phyloP scores from a whole-genome alignment of 2,329 filamentous ascomycete genomes.

The Zasmidium angulare region DNA sequence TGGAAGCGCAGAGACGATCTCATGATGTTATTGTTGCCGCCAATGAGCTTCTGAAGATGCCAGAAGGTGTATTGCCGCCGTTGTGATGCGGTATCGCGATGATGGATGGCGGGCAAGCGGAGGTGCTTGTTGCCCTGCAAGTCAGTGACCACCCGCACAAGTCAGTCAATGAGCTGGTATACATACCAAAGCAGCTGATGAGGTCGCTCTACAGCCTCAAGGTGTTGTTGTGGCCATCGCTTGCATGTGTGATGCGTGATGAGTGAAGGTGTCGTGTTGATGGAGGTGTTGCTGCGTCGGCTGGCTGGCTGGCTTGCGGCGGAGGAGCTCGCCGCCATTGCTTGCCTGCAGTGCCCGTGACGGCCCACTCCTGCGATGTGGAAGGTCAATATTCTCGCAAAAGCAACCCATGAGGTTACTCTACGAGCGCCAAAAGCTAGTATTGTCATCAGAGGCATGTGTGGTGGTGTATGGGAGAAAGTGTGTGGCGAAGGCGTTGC shows the following conservation, averaged over 20 bases:
- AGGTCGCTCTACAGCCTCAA: not conserved
- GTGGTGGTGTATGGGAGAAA: not conserved
- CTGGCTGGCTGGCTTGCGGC: no score
- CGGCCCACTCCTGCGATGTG: not conserved
- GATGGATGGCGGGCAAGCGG: not conserved
- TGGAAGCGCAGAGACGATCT: not conserved
- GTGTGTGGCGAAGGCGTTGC: not conserved
- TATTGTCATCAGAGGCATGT: not conserved
- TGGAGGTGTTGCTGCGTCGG: not conserved
- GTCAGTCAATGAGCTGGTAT: not conserved
- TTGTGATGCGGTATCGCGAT: not conserved
- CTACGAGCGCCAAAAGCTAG: not conserved
- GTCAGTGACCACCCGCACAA: not conserved
- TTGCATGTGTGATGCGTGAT: not conserved
- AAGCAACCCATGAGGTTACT: not conserved
- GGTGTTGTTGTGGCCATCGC: not conserved
- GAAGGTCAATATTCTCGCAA: not conserved
- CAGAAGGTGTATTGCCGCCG: not conserved
- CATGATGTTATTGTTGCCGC: not conserved
- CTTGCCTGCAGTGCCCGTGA: not conserved
- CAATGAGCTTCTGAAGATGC: not conserved
- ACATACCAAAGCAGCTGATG: constrained; percentile 1
- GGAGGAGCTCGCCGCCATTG: not conserved
- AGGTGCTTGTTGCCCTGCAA: not conserved
- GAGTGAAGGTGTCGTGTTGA: not conserved